These are phyloP conservation scores for Ophiocordyceps robertsii DNA, from an alignment of 2,329 filamentous ascomycete species.

Conservation along the genomic window DNA sequence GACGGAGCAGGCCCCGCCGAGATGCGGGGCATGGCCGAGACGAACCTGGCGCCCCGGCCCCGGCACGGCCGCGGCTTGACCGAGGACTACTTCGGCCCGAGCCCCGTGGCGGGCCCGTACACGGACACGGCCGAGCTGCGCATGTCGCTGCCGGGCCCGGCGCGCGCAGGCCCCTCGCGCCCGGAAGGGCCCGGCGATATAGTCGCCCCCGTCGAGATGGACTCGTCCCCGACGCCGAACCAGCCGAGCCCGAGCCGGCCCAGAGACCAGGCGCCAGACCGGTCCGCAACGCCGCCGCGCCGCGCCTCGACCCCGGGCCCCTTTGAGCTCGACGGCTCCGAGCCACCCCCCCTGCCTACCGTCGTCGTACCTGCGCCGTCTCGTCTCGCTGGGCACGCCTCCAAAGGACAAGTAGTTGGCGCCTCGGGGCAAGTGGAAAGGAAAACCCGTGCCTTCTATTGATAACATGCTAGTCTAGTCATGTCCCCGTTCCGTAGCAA, in stretches of 20 bases:
- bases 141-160: slow-evolving; percentile 15
- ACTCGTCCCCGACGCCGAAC: slow-evolving; percentile 14
- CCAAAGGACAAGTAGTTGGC: background rate
- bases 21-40: slow-evolving; percentile 18
- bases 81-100: slow-evolving; percentile 30
- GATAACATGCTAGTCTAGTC: slow-evolving; percentile 14
- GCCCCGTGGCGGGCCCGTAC: slow-evolving; percentile 31
- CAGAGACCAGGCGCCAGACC: slow-evolving; percentile 4
- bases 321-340: slow-evolving; percentile 32
- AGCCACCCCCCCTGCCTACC: slow-evolving; percentile 2
- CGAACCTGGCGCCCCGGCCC: slow-evolving; percentile 12
- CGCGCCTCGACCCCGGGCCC: slow-evolving; percentile 15
- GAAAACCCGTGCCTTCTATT: slow-evolving; percentile 8
- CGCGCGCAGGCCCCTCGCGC: slow-evolving; percentile 26
- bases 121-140: slow-evolving; percentile 18
- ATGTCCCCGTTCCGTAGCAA: background rate
- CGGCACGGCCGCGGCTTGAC: slow-evolving; percentile 16
- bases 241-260: background rate
- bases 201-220: slow-evolving; percentile 39
- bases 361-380: background rate
- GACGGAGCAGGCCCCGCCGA: slow-evolving; percentile 6
- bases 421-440: slow-evolving; percentile 1
- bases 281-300: background rate
- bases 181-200: slow-evolving; percentile 27
- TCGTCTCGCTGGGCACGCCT: background rate